phyloP scores from a whole-genome alignment of 179 eudicot species.

The Dionaea muscipula region DNA sequence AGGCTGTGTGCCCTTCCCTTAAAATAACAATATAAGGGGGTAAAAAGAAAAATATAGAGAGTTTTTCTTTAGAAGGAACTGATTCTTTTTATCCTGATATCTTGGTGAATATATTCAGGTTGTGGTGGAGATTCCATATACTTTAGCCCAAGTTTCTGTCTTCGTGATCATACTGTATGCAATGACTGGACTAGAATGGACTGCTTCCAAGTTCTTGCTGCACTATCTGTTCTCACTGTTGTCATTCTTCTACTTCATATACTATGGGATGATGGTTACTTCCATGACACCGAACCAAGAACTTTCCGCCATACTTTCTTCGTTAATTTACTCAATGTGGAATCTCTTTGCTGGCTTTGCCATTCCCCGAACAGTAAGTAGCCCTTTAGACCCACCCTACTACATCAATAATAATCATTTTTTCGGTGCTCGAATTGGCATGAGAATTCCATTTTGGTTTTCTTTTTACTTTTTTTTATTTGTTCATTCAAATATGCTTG shows the following conservation, averaged over 20 bases:
- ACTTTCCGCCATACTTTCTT: slow-evolving; percentile 11
- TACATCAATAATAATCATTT: too few relatives aligned
- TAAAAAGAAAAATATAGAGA: too few relatives aligned
- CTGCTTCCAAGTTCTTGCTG: slow-evolving; percentile 12
- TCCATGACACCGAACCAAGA: slow-evolving; percentile 14
- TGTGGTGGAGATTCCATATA: slow-evolving; percentile 12
- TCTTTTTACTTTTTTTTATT: too few relatives aligned
- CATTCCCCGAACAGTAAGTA: slow-evolving; percentile 16
- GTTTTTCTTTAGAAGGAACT: too few relatives aligned
- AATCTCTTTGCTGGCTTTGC: slow-evolving; percentile 14
- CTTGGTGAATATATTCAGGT: background rate
- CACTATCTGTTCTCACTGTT: slow-evolving; percentile 10
- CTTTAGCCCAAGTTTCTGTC: slow-evolving; percentile 3
- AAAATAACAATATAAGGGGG: too few relatives aligned
- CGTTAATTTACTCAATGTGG: slow-evolving; percentile 7
- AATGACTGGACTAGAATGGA: slow-evolving; percentile 17
- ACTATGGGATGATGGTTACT: slow-evolving; percentile 16
- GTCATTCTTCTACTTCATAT: slow-evolving; percentile 17
- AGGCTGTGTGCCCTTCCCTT: too few relatives aligned
- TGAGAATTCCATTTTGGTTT: too few relatives aligned
- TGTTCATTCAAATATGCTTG: too few relatives aligned
- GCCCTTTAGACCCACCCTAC: background rate
- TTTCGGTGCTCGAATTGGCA: too few relatives aligned
- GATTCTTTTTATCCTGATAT: too few relatives aligned
- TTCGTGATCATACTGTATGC: slow-evolving; percentile 10